Conservation (phyloP, 345 rosid genomes). For the Salix viminalis region DNA sequence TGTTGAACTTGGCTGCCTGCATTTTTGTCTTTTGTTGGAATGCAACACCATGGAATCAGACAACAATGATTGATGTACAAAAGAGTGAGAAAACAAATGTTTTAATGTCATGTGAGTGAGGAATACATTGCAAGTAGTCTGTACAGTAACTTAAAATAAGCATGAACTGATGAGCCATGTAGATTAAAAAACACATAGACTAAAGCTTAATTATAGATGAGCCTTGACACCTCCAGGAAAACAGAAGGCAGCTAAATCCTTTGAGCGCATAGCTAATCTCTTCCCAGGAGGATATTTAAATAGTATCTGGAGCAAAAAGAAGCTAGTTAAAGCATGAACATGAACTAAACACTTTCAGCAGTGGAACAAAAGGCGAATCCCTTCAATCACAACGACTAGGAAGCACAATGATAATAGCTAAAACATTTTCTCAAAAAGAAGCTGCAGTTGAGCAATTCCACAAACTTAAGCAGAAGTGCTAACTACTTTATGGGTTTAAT, state of each 20-base stretch:
- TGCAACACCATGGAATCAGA: background rate
- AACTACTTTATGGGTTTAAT: background rate
- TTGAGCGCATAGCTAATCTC: slow-evolving; percentile 62
- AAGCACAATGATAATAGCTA: background rate
- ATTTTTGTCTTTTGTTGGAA: background rate
- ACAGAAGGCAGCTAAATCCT: slow-evolving; percentile 89
- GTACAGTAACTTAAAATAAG: background rate
- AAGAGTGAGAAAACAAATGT: background rate
- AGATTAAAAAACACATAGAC: background rate
- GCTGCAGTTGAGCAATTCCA: background rate
- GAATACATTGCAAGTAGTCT: background rate
- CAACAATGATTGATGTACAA: background rate
- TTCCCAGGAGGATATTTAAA: slow-evolving; percentile 92
- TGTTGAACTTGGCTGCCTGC: background rate
- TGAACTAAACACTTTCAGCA: background rate
- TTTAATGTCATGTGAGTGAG: background rate
- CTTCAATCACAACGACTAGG: background rate
- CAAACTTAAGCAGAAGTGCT: background rate
- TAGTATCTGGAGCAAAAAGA: slow-evolving; percentile 48
- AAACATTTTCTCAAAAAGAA: background rate
- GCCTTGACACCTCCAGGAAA: slow-evolving; percentile 97
- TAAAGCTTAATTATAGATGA: background rate
- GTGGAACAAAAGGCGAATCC: background rate
- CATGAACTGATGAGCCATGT: background rate
- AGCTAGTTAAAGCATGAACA: background rate